Conservation (phyloP, 2,329 filamentous ascomycete species). For the Alternaria triticimaculans region DNA sequence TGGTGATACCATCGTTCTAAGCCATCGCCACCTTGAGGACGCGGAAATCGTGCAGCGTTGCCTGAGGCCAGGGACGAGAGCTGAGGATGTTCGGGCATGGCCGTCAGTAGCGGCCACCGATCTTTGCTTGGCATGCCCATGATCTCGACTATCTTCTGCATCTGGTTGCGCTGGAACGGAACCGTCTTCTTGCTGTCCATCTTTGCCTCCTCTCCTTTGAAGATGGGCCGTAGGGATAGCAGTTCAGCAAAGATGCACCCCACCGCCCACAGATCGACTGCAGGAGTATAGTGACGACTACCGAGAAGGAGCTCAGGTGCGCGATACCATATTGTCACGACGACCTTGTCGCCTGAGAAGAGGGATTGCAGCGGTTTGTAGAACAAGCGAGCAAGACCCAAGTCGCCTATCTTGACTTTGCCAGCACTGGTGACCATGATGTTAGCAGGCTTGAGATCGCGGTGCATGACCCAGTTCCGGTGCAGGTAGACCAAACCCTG, state of each 20-base stretch:
- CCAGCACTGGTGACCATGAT: constrained; percentile 96
- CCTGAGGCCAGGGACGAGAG: constrained; percentile 61
- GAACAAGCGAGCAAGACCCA: constrained; percentile 90
- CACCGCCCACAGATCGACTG: constrained; percentile 96
- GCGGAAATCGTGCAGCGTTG: constrained; percentile 56
- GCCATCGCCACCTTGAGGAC: constrained; percentile 53
- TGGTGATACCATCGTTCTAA: constrained; percentile 72
- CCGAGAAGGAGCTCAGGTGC: constrained; percentile 93
- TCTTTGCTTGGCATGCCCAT: constrained; percentile 90
- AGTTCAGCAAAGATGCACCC: constrained; percentile 98
- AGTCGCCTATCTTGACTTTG: constrained; percentile 91
- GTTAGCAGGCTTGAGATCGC: constrained; percentile 96
- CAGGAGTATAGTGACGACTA: constrained; percentile 93
- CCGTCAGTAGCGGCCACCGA: constrained; percentile 81
- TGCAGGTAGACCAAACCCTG: constrained; percentile 96
- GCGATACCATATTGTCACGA: constrained; percentile 99
- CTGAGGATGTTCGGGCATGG: constrained; percentile 86
- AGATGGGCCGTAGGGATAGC: constrained; percentile 87
- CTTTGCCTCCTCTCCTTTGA: constrained; percentile 98
- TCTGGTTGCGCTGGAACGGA: constrained; percentile 96
- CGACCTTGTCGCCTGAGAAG: constrained; percentile 94
- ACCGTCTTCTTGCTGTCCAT: constrained; percentile 99
- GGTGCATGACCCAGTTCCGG: constrained; percentile 95
- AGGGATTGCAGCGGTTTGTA: constrained; percentile 91
- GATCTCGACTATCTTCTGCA: constrained; percentile 98